Evolutionary conservation across 2,329 filamentous ascomycete species (phyloP).

Genomic region (Aureobasidium namibiae): DNA sequence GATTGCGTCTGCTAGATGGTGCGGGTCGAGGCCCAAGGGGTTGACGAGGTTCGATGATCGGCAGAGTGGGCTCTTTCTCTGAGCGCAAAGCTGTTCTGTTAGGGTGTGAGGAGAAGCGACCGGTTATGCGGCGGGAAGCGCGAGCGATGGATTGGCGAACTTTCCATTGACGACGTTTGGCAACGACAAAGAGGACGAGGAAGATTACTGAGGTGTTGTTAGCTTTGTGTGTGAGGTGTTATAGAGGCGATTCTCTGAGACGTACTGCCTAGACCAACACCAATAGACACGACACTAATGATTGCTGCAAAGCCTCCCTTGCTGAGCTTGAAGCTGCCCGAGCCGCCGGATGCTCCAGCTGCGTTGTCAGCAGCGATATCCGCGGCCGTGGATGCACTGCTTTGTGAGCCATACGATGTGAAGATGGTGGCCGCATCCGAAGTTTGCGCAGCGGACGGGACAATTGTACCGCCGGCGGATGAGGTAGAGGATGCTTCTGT

Average conservation of each 20-base stretch:
- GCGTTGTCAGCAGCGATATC: slow-evolving; percentile 21
- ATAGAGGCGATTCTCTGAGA: slow-evolving; percentile 61
- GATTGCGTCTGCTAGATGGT: neutral
- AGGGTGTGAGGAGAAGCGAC: slow-evolving; percentile 22
- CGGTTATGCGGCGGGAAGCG: slow-evolving; percentile 45
- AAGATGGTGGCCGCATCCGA: neutral
- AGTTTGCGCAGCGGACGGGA: neutral
- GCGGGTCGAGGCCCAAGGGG: neutral
- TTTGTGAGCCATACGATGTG: neutral
- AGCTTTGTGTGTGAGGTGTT: slow-evolving; percentile 19
- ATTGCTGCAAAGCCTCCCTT: slow-evolving; percentile 66
- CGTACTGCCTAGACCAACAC: slow-evolving; percentile 58
- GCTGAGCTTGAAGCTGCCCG: slow-evolving; percentile 55
- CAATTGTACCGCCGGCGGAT: neutral
- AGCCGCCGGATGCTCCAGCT: slow-evolving; percentile 58
- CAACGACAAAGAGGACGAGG: slow-evolving; percentile 61
- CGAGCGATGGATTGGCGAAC: slow-evolving; percentile 62
- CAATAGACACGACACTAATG: slow-evolving; percentile 59
- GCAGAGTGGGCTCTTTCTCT: neutral
- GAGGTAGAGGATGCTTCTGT: neutral
- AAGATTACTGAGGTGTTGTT: neutral
- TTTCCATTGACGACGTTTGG: slow-evolving; percentile 80
- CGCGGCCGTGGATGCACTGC: neutral
- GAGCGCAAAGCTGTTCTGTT: slow-evolving; percentile 11
- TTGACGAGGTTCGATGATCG: neutral